phyloP scores from a whole-genome alignment of 139 green algal genomes.

The Edaphochlamys debaryana region DNA sequence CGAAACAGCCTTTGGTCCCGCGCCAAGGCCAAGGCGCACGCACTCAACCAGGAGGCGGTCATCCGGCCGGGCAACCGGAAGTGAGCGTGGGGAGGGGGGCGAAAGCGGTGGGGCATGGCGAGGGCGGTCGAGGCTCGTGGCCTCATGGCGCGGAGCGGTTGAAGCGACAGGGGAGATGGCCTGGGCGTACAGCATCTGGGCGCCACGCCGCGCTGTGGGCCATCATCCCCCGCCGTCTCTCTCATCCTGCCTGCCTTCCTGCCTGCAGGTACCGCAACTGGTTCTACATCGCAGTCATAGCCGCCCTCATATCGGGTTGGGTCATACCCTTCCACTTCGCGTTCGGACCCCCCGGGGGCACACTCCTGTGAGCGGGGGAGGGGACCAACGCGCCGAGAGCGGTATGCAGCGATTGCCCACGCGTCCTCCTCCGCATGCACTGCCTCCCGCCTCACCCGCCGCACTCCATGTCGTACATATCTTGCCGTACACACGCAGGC shows the following conservation, averaged over 20 bases:
- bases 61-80: background rate
- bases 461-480: background rate
- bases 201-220: background rate
- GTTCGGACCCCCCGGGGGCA: background rate
- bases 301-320: constrained; percentile 12
- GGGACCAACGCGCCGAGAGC: background rate
- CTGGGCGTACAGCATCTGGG: background rate
- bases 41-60: background rate
- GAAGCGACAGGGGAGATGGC: background rate
- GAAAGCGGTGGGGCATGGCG: background rate
- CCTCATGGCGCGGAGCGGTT: background rate
- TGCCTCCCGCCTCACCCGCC: background rate
- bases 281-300: constrained; percentile 4
- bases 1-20: background rate
- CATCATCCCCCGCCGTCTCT: background rate
- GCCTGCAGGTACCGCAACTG: constrained; percentile 14
- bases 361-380: background rate
- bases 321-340: constrained; percentile 28
- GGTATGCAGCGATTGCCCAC: too few species aligned
- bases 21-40: background rate
- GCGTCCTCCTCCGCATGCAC: background rate
- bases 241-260: background rate
- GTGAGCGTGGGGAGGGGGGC: background rate
- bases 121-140: background rate
- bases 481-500: background rate